These are phyloP conservation scores for Sisymbrium altissimum DNA, from an alignment of 345 rosid genomes.

Conservation along the genomic window DNA sequence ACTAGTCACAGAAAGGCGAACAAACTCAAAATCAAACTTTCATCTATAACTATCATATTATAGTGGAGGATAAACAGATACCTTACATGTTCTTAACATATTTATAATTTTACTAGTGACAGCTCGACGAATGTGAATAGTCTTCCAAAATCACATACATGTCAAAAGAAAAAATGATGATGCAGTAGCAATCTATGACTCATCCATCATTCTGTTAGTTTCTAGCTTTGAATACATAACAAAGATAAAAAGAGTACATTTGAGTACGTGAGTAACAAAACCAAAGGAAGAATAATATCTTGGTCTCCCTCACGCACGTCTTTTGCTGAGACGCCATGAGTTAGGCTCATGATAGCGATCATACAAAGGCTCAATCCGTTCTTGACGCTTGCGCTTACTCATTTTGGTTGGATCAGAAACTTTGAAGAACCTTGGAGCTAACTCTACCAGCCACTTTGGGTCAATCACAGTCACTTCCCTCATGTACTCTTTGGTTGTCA, in stretches of 20 bases:
- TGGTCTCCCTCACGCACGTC: slow-evolving; percentile 59
- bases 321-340: slow-evolving; percentile 83
- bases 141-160: not conserved
- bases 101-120: no score
- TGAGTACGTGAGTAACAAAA: not conserved
- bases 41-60: no score
- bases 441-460: slow-evolving; percentile 90
- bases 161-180: not conserved
- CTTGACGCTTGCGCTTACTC: slow-evolving; percentile 92
- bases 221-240: slow-evolving; percentile 4
- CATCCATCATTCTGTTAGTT: slow-evolving; percentile 10
- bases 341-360: slow-evolving; percentile 81
- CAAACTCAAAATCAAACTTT: no score
- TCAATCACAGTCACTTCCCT: slow-evolving; percentile 80
- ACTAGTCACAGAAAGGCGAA: no score
- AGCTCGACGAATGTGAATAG: no score
- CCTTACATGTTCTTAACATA: no score
- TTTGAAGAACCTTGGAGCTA: slow-evolving; percentile 89
- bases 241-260: not conserved
- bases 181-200: slow-evolving; percentile 7
- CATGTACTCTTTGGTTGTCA: slow-evolving; percentile 95
- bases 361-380: slow-evolving; percentile 81
- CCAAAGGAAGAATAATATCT: not conserved
- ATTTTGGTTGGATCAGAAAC: slow-evolving; percentile 78
- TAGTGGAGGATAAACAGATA: no score